A percentile compares a stretch with the other conserved stretches of the same genome.
These are phyloP conservation scores for Phymatotrichopsis omnivora DNA, from an alignment of 2,329 filamentous ascomycete genomes.

Conservation along the genomic window DNA sequence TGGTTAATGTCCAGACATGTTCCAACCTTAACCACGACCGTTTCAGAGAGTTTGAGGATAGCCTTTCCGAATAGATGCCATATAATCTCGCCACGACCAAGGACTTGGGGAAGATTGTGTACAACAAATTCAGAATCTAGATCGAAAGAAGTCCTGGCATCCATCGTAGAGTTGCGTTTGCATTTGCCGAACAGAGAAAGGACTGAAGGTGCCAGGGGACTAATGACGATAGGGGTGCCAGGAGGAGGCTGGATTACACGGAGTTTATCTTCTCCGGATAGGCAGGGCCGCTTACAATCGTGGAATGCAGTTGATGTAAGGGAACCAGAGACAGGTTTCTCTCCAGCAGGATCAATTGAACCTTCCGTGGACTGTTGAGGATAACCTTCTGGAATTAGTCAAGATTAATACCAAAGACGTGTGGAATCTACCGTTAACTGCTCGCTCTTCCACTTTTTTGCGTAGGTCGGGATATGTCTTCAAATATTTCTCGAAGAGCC, in stretches of 20 bases:
- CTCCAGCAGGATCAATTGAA: no score
- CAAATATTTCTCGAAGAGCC: slow-evolving; percentile 8
- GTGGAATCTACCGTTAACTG: slow-evolving; percentile 5
- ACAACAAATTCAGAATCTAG: not conserved
- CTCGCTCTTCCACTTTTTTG: slow-evolving; percentile 2
- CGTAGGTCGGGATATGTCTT: slow-evolving; percentile 11
- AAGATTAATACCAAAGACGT: not conserved
- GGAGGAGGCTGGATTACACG: not conserved
- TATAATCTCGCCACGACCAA: slow-evolving; percentile 2
- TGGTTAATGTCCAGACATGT: slow-evolving; percentile 11
- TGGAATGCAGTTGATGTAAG: not conserved
- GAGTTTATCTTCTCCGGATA: slow-evolving; percentile 6
- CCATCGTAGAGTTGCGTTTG: no score
- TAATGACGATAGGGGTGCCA: not conserved
- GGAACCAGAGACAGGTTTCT: not conserved
- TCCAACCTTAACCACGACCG: slow-evolving; percentile 13
- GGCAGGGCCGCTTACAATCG: not conserved
- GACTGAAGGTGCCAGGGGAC: slow-evolving; percentile 1
- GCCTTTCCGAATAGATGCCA: slow-evolving; percentile 1
- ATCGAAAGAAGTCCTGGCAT: not conserved
- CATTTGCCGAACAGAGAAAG: not conserved
- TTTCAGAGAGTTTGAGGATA: slow-evolving; percentile 6
- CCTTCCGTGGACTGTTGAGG: no score
- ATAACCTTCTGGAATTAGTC: not conserved
- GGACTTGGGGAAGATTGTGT: not conserved